Conservation (phyloP, 345 rosid species). For the Sonneratia caseolaris region DNA sequence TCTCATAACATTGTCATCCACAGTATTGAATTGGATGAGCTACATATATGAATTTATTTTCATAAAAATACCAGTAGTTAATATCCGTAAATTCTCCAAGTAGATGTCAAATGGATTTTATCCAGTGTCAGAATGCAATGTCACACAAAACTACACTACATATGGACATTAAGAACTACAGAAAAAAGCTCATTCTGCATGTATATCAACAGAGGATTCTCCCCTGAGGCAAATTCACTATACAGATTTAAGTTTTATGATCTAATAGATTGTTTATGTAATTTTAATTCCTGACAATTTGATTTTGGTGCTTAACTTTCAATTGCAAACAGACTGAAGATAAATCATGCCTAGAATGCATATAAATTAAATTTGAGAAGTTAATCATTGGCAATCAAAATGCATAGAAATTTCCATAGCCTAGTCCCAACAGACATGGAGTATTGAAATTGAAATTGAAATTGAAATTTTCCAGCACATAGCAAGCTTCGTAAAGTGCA, state of each 20-base stretch:
- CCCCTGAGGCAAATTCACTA: background rate
- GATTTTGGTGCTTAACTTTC: background rate
- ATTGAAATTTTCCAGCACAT: background rate
- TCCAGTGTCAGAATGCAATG: background rate
- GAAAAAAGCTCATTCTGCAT: background rate
- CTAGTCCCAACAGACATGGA: background rate
- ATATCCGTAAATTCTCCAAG: background rate
- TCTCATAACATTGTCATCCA: constrained; percentile 30
- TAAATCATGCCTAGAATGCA: background rate
- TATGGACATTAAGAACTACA: background rate
- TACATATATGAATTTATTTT: constrained; percentile 20
- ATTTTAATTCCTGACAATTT: background rate
- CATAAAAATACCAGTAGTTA: constrained; percentile 12
- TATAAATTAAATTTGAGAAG: background rate
- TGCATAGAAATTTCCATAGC: background rate
- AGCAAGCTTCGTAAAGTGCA: background rate
- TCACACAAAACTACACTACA: background rate
- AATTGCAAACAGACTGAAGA: background rate
- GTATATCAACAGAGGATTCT: background rate
- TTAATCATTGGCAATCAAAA: background rate
- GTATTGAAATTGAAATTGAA: background rate
- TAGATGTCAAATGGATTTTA: background rate
- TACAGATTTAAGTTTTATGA: background rate
- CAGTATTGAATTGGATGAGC: constrained; percentile 36
- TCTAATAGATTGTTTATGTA: background rate